Conservation (phyloP, 331 rosid genomes). For the Ulmus americana region DNA sequence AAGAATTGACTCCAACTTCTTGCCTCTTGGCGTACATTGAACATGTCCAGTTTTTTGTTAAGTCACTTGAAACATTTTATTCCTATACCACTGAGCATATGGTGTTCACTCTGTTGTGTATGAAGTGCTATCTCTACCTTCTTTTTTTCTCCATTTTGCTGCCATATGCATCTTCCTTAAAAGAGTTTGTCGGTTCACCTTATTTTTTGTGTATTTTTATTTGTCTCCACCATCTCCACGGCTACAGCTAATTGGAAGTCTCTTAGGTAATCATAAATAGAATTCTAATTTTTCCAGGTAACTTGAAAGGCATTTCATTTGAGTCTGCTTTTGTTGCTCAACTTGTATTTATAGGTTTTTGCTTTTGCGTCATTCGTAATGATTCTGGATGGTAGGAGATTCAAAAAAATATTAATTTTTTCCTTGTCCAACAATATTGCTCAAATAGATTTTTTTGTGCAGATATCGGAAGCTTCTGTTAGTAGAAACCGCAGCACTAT, state of each 20-base stretch:
- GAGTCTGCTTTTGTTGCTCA: background rate
- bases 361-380: background rate
- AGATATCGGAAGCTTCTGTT: constrained; percentile 99
- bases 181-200: too few species aligned
- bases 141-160: too few species aligned
- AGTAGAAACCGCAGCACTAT: constrained; percentile 98
- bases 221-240: background rate
- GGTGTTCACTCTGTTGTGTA: too few species aligned
- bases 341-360: background rate
- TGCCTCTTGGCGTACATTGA: too few species aligned
- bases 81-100: too few species aligned
- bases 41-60: too few species aligned
- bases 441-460: constrained; percentile 24
- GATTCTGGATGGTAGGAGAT: background rate
- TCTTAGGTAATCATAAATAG: background rate
- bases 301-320: background rate
- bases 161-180: too few species aligned
- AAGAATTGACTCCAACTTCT: too few species aligned
- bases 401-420: background rate
- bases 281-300: background rate
- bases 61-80: too few species aligned
- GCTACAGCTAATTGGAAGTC: background rate
- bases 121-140: too few species aligned
- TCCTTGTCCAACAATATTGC: background rate
- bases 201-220: too few species aligned